Percentiles rank a stretch among this genome's conserved stretches.
phyloP scores from a whole-genome alignment of 1,139 yeast species.

The Zygotorulaspora mrakii region DNA sequence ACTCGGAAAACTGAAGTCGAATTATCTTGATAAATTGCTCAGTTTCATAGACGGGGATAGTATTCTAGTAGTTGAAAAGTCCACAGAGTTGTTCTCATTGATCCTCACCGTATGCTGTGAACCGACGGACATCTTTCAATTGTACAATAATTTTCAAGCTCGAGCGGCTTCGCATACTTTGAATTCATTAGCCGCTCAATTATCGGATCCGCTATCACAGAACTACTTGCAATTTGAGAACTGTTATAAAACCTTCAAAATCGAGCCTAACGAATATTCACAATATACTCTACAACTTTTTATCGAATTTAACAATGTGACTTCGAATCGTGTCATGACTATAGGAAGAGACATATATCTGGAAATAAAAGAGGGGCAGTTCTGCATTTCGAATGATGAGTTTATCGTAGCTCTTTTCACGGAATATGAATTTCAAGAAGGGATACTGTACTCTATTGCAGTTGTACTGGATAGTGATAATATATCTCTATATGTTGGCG shows the following conservation, averaged over 20 bases:
- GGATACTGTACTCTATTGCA: constrained; percentile 21
- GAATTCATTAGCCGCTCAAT: constrained; percentile 18
- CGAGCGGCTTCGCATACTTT: constrained; percentile 15
- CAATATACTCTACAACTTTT: constrained; percentile 22
- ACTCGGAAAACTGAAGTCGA: constrained; percentile 12
- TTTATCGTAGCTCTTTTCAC: constrained; percentile 30
- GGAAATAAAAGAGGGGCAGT: constrained; percentile 29
- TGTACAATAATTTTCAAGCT: constrained; percentile 16
- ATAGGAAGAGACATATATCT: constrained; percentile 25
- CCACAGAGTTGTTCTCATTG: constrained; percentile 16
- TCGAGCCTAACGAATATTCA: constrained; percentile 2
- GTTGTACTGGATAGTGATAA: constrained; percentile 15
- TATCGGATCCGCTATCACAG: constrained; percentile 22
- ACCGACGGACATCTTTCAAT: constrained; percentile 19
- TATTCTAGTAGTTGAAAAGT: constrained; percentile 6
- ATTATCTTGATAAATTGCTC: constrained; percentile 8
- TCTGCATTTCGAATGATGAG: constrained; percentile 32
- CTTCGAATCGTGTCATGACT: constrained; percentile 30
- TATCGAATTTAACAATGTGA: constrained; percentile 24
- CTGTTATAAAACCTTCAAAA: constrained; percentile 17
- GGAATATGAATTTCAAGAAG: constrained; percentile 26
- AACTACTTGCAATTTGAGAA: constrained; percentile 28
- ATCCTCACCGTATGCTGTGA: constrained; percentile 19
- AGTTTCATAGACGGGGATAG: constrained; percentile 1
- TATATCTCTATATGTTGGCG: constrained; percentile 27